Conservation (phyloP, 1,284 basidiomycete genomes). For the Mycena sp. region DNA sequence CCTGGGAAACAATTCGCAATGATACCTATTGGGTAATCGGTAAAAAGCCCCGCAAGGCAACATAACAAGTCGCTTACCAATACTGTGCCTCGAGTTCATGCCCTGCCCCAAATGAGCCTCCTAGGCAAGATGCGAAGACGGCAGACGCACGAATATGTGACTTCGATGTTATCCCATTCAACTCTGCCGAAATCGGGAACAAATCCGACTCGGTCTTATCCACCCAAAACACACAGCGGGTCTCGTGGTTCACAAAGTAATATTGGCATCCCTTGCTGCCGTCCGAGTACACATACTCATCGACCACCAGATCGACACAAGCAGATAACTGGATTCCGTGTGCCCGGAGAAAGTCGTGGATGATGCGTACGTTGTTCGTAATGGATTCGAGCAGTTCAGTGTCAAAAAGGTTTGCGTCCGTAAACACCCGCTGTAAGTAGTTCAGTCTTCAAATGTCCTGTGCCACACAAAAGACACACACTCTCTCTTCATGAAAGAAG, state of each 20-base stretch:
- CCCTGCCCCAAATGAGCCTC: slow-evolving; percentile 60
- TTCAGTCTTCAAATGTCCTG: background rate
- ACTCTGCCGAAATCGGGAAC: slow-evolving; percentile 29
- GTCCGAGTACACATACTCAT: slow-evolving; percentile 36
- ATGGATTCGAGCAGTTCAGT: slow-evolving; percentile 33
- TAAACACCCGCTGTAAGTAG: slow-evolving; percentile 44
- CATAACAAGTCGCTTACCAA: slow-evolving; percentile 48
- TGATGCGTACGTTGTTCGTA: slow-evolving; percentile 35
- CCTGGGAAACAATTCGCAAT: slow-evolving; percentile 61
- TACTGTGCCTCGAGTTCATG: slow-evolving; percentile 61
- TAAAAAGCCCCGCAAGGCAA: background rate
- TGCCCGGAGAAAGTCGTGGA: slow-evolving; percentile 40
- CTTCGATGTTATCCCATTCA: slow-evolving; percentile 48
- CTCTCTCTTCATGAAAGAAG: slow-evolving; percentile 14
- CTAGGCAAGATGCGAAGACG: background rate
- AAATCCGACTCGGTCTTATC: slow-evolving; percentile 42
- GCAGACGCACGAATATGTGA: slow-evolving; percentile 53
- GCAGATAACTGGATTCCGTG: slow-evolving; percentile 36
- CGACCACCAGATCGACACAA: slow-evolving; percentile 47
- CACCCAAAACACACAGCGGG: slow-evolving; percentile 51
- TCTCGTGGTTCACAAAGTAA: slow-evolving; percentile 51
- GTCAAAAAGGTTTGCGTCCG: slow-evolving; percentile 50
- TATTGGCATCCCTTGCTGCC: slow-evolving; percentile 42
- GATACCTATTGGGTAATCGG: slow-evolving; percentile 49
- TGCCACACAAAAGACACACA: background rate